These are phyloP conservation scores for Pinus taeda DNA, from an alignment of 75 land plant species.

Conservation along the genomic window DNA sequence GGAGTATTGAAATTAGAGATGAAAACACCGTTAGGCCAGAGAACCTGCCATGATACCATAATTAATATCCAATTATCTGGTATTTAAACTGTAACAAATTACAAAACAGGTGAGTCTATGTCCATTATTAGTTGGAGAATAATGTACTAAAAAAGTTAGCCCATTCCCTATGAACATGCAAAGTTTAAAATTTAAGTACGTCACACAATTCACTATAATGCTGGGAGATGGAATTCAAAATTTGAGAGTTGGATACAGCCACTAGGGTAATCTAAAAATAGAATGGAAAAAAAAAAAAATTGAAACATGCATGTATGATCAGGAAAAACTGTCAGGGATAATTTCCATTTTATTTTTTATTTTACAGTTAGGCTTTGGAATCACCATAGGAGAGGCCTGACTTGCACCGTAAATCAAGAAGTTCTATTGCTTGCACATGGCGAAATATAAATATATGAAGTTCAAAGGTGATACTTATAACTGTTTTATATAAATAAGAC, in stretches of 20 bases:
- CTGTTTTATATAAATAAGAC: no score
- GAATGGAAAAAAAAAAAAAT: not conserved
- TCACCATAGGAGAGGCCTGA: not conserved
- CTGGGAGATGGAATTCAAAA: no score
- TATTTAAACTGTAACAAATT: not conserved
- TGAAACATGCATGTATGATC: no score
- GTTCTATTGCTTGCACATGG: no score
- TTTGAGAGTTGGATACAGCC: no score
- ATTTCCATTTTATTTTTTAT: not conserved
- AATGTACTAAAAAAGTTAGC: not conserved
- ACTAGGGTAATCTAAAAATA: not conserved
- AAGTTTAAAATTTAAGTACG: not conserved
- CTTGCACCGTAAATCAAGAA: no score
- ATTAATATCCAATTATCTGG: not conserved
- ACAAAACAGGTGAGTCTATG: not conserved
- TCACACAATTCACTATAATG: not conserved
- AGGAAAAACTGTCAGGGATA: not conserved
- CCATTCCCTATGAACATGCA: not conserved
- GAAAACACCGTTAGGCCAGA: constrained; percentile 92
- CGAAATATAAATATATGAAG: no score
- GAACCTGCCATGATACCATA: constrained; percentile 40
- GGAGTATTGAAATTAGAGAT: constrained; percentile 35
- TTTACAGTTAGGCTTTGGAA: not conserved
- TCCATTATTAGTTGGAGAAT: not conserved
- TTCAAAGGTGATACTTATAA: no score